A percentile compares a stretch with the other conserved stretches of the same genome.
phyloP scores from a whole-genome alignment of 495 filamentous ascomycete genomes.

The Daldinia caldariorum region DNA sequence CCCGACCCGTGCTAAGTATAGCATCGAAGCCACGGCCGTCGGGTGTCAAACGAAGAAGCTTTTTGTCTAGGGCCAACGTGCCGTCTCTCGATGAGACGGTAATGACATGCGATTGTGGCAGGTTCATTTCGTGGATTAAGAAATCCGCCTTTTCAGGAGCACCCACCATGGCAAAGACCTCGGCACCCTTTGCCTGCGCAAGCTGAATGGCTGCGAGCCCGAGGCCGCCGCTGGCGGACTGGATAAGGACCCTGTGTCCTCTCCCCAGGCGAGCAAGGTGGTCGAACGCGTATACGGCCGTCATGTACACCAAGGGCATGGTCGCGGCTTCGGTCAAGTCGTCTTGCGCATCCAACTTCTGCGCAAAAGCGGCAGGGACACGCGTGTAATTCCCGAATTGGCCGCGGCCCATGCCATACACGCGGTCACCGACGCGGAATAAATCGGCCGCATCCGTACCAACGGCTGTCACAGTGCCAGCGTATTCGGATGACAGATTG shows the following conservation, averaged over 20 bases:
- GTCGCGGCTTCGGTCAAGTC: slow-evolving; percentile 53
- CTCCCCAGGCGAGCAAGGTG: slow-evolving; percentile 38
- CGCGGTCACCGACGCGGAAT: slow-evolving; percentile 42
- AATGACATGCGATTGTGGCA: neutral
- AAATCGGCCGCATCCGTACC: slow-evolving; percentile 18
- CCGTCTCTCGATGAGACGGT: neutral
- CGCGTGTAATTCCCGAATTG: slow-evolving; percentile 43
- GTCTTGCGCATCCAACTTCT: slow-evolving; percentile 50
- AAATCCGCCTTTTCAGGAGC: slow-evolving; percentile 3
- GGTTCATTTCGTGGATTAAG: neutral
- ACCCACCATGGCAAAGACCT: slow-evolving; percentile 47
- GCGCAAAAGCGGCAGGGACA: slow-evolving; percentile 22
- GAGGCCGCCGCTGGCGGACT: slow-evolving; percentile 63
- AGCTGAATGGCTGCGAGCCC: slow-evolving; percentile 67
- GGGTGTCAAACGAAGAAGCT: neutral
- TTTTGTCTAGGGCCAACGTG: neutral
- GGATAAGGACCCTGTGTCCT: slow-evolving; percentile 67
- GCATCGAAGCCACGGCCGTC: slow-evolving; percentile 31
- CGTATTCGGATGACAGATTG: slow-evolving; percentile 52
- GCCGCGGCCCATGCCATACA: slow-evolving; percentile 49
- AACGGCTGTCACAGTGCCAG: slow-evolving; percentile 39
- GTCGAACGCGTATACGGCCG: slow-evolving; percentile 57
- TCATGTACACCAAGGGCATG: slow-evolving; percentile 57
- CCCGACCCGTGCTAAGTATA: slow-evolving; percentile 31
- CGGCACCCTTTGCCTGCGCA: slow-evolving; percentile 59